These are phyloP conservation scores for Gelatoporia subvermispora DNA, from an alignment of 768 basidiomycete genomes.

Conservation along the genomic window DNA sequence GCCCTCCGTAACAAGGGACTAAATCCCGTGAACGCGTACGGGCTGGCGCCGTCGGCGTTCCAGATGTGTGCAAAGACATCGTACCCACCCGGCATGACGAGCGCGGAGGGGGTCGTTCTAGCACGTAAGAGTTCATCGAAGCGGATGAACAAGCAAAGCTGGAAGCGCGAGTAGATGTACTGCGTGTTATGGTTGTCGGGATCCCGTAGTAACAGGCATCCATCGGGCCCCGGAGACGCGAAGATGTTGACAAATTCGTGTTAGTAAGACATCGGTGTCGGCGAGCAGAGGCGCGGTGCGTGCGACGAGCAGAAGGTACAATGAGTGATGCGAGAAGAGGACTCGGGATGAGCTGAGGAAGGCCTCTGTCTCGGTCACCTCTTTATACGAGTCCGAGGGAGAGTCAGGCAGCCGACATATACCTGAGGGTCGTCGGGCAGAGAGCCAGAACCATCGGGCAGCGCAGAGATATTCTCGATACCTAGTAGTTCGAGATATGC, in stretches of 20 bases:
- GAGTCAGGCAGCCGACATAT: neutral
- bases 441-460: too few relatives aligned
- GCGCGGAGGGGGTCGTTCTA: neutral
- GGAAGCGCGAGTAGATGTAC: neutral
- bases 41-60: neutral
- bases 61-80: neutral
- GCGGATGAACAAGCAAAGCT: neutral
- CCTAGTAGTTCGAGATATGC: too few relatives aligned
- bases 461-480: too few relatives aligned
- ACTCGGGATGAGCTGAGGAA: too few relatives aligned
- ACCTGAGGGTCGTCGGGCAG: neutral
- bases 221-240: neutral
- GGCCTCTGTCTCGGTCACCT: neutral
- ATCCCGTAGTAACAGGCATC: neutral
- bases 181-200: neutral
- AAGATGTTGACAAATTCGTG: too few relatives aligned
- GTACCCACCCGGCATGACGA: conserved; percentile 2
- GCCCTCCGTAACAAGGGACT: too few relatives aligned
- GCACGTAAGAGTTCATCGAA: conserved; percentile 1
- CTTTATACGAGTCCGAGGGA: neutral
- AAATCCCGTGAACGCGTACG: neutral
- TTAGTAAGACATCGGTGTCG: too few relatives aligned
- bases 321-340: too few relatives aligned
- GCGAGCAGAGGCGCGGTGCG: too few relatives aligned
- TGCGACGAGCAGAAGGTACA: too few relatives aligned